Evolutionary conservation across 495 filamentous ascomycete species (phyloP), one percentile per base, ranked within the genome.

Genomic region (Paragyromitra xinjiangensis): DNA sequence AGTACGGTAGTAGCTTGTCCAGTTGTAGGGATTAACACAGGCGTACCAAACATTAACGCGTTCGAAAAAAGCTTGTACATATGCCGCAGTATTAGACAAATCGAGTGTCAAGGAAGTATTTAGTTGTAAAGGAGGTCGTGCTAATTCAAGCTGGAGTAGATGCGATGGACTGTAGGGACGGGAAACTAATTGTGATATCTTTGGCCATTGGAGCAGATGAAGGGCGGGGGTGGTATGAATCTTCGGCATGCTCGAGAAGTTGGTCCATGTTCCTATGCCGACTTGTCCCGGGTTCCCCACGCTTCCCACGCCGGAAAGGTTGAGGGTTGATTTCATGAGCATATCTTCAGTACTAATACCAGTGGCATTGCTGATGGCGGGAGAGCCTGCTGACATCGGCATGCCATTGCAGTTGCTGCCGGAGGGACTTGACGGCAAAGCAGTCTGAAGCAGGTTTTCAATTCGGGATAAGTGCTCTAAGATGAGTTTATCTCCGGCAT

Each of bases 21-120:
- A 95, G 22, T 89, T 92, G 83, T 91, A 92, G 26, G 92, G 92
- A 83, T 93, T 94, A 66, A 95, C 92, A 82, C 91, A 92, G 42
- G 92, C 92, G 76, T 94, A 94, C 91, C 92, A 95, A 5, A 93
- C 87, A 80, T 94, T 94, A 69, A 93, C 92, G 29, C 90, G 87
- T 55, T 91, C 89, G 78, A 95, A 95, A 84, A 92, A 94, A 8
- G 92, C 88, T 81, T 90, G 88, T 63, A 92, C 89, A 83, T 93
- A 93, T 14, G 88, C 85, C 26, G 88, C 86, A n/a, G 91, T 91
- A 83, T 94, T 92, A 24, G 90, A 90, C 78, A 94, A 82, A 82
- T 94, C 92, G 44, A 93, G 86, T 8, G 90, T 90, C 11, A 91
- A 84, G 37, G 88, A 88, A 40, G 85, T 80, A 51, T 83, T 84